phyloP scores from a whole-genome alignment of 495 filamentous ascomycete species.

The Talaromyces trachyspermus region DNA sequence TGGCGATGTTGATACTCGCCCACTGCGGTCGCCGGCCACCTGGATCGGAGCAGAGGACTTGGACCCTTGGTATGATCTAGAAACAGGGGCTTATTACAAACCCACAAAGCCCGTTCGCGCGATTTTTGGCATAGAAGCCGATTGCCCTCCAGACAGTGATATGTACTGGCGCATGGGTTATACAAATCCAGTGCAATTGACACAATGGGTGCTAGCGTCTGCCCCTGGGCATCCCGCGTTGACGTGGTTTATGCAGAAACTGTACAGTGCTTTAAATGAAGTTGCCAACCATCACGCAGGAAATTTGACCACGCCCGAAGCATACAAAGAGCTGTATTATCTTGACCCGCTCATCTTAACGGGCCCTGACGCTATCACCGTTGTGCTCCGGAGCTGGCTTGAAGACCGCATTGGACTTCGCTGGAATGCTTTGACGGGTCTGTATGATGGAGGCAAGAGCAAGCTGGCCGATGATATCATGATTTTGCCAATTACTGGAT shows the following conservation, averaged over 20 bases:
- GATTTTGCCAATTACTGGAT: conserved; percentile 9
- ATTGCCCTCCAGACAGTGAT: conserved; percentile 10
- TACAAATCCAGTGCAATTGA: conserved; percentile 17
- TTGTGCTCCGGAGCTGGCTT: conserved; percentile 4
- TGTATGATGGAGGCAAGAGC: conserved; percentile 9
- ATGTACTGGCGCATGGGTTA: conserved; percentile 17
- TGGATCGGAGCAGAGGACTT: conserved; percentile 12
- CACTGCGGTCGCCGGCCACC: conserved; percentile 11
- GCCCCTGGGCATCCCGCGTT: conserved; percentile 12
- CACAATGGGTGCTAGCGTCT: conserved; percentile 15
- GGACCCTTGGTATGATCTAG: conserved; percentile 8
- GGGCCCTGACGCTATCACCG: conserved; percentile 9
- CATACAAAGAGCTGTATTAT: conserved; percentile 6
- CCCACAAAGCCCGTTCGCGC: conserved; percentile 8
- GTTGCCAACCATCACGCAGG: conserved; percentile 8
- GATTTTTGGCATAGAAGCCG: conserved; percentile 15
- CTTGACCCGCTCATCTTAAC: conserved; percentile 9
- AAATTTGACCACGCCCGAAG: conserved; percentile 2
- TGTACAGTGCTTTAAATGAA: conserved; percentile 6
- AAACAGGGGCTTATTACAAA: conserved; percentile 8
- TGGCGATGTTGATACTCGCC: conserved; percentile 12
- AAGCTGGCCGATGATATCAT: conserved; percentile 9
- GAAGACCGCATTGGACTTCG: conserved; percentile 6
- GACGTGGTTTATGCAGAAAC: conserved; percentile 10
- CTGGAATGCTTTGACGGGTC: conserved; percentile 11